These are phyloP conservation scores for Danielia reshetovae DNA, from an alignment of 805 yeast species.

Conservation along the genomic window DNA sequence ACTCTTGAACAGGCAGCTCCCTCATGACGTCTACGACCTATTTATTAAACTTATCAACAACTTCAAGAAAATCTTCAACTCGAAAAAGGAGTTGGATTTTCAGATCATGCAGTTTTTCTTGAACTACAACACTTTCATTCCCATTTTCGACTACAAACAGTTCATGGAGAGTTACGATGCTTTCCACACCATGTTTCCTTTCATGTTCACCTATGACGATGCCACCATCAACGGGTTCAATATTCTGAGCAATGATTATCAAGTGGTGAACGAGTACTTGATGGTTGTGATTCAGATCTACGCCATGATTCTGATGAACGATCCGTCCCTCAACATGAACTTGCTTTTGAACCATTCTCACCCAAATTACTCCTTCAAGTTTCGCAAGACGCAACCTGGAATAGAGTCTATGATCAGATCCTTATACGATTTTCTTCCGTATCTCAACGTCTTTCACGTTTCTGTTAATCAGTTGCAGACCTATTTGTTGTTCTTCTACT, in stretches of 20 bases:
- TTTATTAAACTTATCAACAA: conserved; percentile 42
- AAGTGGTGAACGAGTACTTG: conserved; percentile 38
- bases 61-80: conserved; percentile 36
- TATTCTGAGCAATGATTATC: conserved; percentile 37
- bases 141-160: conserved; percentile 49
- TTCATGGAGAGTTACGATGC: conserved; percentile 51
- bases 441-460: conserved; percentile 47
- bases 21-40: conserved; percentile 39
- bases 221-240: conserved; percentile 47
- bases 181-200: conserved; percentile 45
- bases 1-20: conserved; percentile 20
- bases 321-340: conserved; percentile 42
- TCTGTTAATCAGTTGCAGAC: conserved; percentile 48
- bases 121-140: conserved; percentile 50
- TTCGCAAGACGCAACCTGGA: conserved; percentile 10
- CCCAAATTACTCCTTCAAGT: conserved; percentile 24
- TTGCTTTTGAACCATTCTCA: conserved; percentile 34
- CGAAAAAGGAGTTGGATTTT: conserved; percentile 41
- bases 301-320: conserved; percentile 49
- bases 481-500: conserved; percentile 45
- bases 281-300: conserved; percentile 46
- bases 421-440: conserved; percentile 42
- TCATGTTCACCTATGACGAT: conserved; percentile 44
- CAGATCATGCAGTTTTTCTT: conserved; percentile 47
- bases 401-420: conserved; percentile 26